These are phyloP conservation scores for Globisporangium cederbergense DNA, from an alignment of 352 stramenopile species.

Conservation along the genomic window DNA sequence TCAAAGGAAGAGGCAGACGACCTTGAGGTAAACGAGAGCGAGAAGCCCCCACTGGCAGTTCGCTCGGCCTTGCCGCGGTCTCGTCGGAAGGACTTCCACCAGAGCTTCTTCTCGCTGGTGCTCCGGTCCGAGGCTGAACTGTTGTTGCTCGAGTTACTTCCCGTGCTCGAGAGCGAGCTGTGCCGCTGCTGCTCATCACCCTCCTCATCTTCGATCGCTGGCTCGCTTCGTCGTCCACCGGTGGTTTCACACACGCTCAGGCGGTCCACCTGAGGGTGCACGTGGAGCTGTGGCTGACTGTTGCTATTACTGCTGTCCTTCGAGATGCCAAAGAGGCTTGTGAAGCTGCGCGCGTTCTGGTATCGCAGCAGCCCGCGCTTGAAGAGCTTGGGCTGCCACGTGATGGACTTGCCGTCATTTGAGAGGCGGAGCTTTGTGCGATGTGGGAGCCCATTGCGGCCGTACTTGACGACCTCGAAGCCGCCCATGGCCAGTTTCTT, in stretches of 20 bases:
- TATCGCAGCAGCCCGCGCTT: constrained; percentile 69
- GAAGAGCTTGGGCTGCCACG: constrained; percentile 76
- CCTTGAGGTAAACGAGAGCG: constrained; percentile 41
- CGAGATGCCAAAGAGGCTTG: constrained; percentile 53
- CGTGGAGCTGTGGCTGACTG: constrained; percentile 41
- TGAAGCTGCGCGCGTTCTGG: constrained; percentile 66
- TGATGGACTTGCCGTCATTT: constrained; percentile 60
- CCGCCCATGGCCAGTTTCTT: constrained; percentile 68
- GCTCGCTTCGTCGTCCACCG: constrained; percentile 25
- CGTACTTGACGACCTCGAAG: constrained; percentile 80
- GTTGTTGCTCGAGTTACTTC: constrained; percentile 23
- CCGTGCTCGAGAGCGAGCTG: constrained; percentile 12
- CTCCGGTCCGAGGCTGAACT: constrained; percentile 36
- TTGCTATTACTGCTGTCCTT: constrained; percentile 31
- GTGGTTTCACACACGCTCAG: constrained; percentile 23
- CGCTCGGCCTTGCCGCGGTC: constrained; percentile 55
- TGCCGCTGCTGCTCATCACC: constrained; percentile 11
- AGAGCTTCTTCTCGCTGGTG: constrained; percentile 64
- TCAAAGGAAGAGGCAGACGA: constrained; percentile 28
- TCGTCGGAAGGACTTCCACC: constrained; percentile 67
- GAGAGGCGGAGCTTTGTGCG: constrained; percentile 75
- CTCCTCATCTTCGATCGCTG: constrained; percentile 19
- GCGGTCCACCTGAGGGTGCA: constrained; percentile 33
- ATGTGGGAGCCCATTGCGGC: constrained; percentile 69
- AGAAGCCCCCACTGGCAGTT: constrained; percentile 59